These are phyloP conservation scores for Chaetomidium leptoderma DNA, from an alignment of 495 filamentous ascomycete genomes.

Conservation along the genomic window DNA sequence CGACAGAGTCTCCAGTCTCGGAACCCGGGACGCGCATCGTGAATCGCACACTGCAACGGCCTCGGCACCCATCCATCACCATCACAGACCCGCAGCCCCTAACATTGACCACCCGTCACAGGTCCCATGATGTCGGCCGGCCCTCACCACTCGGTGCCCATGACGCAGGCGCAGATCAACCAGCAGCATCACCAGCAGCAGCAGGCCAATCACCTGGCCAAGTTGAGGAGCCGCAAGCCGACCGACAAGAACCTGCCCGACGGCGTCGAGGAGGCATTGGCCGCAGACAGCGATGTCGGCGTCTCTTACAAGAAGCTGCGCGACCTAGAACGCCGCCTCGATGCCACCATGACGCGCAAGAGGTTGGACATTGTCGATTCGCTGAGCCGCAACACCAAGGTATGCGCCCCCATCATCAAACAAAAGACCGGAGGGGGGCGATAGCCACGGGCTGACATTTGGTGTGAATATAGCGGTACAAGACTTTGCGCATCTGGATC, in stretches of 20 bases:
- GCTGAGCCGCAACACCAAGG: slow-evolving; percentile 71
- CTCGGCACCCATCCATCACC: neutral
- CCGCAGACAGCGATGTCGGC: slow-evolving; percentile 69
- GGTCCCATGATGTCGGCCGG: slow-evolving; percentile 31
- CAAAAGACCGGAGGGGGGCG: neutral
- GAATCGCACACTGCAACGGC: neutral
- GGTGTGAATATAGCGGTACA: slow-evolving; percentile 53
- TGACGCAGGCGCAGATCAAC: slow-evolving; percentile 53
- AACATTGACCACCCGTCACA: slow-evolving; percentile 23
- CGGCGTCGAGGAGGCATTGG: slow-evolving; percentile 68
- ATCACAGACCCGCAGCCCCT: neutral
- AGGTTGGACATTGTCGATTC: slow-evolving; percentile 84
- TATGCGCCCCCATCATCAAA: slow-evolving; percentile 22
- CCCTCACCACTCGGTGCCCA: slow-evolving; percentile 45
- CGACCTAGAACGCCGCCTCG: slow-evolving; percentile 82
- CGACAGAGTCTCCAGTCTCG: slow-evolving; percentile 6
- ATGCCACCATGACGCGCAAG: slow-evolving; percentile 94
- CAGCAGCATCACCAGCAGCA: slow-evolving; percentile 53
- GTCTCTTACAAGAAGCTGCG: slow-evolving; percentile 75
- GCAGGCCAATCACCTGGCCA: slow-evolving; percentile 59
- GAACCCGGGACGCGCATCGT: neutral
- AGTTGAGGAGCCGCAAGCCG: slow-evolving; percentile 76
- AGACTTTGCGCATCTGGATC: slow-evolving; percentile 89
- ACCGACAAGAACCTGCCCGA: slow-evolving; percentile 94
- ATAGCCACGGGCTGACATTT: neutral